These are phyloP conservation scores for Ceratocystis lukuohia DNA, from an alignment of 2,329 filamentous ascomycete species.

Conservation along the genomic window DNA sequence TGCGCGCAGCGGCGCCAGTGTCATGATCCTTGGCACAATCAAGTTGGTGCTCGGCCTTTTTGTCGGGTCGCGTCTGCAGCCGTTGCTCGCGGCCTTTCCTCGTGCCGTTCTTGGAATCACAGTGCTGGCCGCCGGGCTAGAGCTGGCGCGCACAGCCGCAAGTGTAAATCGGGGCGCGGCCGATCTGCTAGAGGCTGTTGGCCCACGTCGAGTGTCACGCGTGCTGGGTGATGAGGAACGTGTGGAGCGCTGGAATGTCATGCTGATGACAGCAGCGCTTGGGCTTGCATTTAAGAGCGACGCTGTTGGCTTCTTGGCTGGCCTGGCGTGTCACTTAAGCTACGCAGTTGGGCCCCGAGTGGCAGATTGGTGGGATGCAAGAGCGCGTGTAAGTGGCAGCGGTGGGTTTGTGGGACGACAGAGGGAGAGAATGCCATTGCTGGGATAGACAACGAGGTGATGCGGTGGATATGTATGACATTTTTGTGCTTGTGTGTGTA, in stretches of 20 bases:
- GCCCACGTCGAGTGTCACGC: slow-evolving; percentile 25
- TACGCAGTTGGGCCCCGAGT: slow-evolving; percentile 40
- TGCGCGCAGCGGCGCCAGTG: slow-evolving; percentile 70
- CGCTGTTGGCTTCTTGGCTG: slow-evolving; percentile 71
- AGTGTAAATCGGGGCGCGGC: slow-evolving; percentile 60
- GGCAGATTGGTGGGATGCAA: slow-evolving; percentile 28
- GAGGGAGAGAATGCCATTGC: slow-evolving; percentile 27
- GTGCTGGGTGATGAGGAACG: slow-evolving; percentile 53
- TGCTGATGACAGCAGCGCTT: slow-evolving; percentile 75
- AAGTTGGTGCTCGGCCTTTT: slow-evolving; percentile 66
- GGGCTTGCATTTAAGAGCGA: slow-evolving; percentile 83
- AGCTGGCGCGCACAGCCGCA: slow-evolving; percentile 74
- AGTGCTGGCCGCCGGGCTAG: slow-evolving; percentile 78
- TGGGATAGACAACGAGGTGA: slow-evolving; percentile 11
- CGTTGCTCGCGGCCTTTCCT: slow-evolving; percentile 59
- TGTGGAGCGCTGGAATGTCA: slow-evolving; percentile 68
- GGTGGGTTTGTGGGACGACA: slow-evolving; percentile 20
- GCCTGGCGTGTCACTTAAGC: slow-evolving; percentile 63
- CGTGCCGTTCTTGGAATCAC: slow-evolving; percentile 68
- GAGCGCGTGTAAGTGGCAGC: neutral
- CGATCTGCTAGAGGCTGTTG: slow-evolving; percentile 32
- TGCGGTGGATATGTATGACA: neutral
- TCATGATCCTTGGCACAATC: slow-evolving; percentile 62
- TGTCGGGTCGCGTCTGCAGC: slow-evolving; percentile 60
- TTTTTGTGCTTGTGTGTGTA: neutral